phyloP scores from a whole-genome alignment of 2,329 filamentous ascomycete genomes.

The Xylaria sp. region DNA sequence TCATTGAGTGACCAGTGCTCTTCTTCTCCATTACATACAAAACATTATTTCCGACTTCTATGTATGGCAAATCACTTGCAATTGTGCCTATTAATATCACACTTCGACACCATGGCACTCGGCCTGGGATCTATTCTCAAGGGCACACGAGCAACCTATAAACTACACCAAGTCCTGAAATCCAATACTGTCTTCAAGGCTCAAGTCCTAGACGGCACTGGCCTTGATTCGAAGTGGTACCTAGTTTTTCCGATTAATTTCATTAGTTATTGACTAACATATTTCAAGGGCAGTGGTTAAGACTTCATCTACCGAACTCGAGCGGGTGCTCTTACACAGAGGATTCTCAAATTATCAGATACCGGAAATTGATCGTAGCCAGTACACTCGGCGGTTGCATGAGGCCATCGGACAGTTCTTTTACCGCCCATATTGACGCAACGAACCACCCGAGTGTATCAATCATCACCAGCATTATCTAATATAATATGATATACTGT shows the following conservation, averaged over 20 bases:
- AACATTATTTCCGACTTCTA: no score
- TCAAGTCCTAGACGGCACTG: constrained; percentile 1
- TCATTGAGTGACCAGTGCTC: no score
- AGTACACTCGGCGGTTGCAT: constrained; percentile 13
- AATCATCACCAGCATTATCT: constrained; percentile 4
- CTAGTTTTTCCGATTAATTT: neutral
- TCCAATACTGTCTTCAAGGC: constrained; percentile 3
- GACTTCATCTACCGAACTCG: constrained; percentile 5
- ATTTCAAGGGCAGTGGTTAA: constrained; percentile 4
- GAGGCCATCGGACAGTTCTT: constrained; percentile 1
- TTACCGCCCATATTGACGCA: neutral
- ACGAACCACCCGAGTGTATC: neutral
- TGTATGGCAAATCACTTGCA: no score
- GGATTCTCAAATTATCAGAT: constrained; percentile 15
- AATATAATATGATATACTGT: no score
- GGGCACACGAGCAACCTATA: no score
- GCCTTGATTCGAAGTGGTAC: constrained; percentile 7
- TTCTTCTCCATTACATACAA: no score
- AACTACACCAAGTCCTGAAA: neutral
- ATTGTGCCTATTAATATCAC: no score
- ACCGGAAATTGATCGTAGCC: neutral
- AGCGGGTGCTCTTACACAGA: constrained; percentile 1
- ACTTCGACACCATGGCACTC: no score
- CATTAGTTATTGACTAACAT: neutral
- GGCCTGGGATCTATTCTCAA: no score